A percentile compares a stretch with the other conserved stretches of the same genome.
These are phyloP conservation scores for Phyllosticta citribraziliensis DNA, from an alignment of 2,329 filamentous ascomycete species.

Conservation along the genomic window DNA sequence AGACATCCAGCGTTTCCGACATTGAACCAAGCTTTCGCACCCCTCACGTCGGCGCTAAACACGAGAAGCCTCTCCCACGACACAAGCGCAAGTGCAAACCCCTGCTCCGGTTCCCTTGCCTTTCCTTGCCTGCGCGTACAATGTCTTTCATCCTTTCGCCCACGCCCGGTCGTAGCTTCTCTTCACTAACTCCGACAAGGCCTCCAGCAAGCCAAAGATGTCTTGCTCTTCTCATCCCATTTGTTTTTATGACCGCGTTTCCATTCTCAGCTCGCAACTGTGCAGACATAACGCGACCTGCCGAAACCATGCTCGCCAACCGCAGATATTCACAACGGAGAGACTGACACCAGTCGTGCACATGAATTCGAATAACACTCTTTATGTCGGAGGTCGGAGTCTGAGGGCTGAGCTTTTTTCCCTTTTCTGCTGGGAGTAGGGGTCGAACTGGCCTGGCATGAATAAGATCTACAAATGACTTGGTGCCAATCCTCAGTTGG, in stretches of 20 bases:
- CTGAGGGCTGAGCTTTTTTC: background rate
- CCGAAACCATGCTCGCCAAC: too few relatives aligned
- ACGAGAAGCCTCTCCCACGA: background rate
- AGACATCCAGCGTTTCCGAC: background rate
- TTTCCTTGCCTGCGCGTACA: background rate
- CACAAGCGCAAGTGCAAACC: background rate
- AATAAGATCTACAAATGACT: background rate
- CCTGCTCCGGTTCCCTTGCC: background rate
- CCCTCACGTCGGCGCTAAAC: background rate
- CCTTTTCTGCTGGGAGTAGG: background rate
- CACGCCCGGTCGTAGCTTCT: background rate
- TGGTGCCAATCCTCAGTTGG: background rate
- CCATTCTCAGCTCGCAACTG: background rate
- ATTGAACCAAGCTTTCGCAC: background rate
- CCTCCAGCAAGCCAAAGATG: background rate
- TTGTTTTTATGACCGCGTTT: background rate
- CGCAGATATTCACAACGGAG: too few relatives aligned
- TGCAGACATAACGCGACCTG: background rate
- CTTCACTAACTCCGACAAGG: background rate
- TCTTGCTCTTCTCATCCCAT: background rate
- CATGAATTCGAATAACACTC: background rate
- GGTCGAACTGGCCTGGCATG: background rate
- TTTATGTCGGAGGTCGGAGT: background rate
- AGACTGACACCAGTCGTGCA: background rate
- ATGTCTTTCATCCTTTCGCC: background rate